Evolutionary conservation across 1,284 basidiomycete genomes (phyloP), one percentile per base, ranked within the genome.

Genomic region (Naganishia albida): DNA sequence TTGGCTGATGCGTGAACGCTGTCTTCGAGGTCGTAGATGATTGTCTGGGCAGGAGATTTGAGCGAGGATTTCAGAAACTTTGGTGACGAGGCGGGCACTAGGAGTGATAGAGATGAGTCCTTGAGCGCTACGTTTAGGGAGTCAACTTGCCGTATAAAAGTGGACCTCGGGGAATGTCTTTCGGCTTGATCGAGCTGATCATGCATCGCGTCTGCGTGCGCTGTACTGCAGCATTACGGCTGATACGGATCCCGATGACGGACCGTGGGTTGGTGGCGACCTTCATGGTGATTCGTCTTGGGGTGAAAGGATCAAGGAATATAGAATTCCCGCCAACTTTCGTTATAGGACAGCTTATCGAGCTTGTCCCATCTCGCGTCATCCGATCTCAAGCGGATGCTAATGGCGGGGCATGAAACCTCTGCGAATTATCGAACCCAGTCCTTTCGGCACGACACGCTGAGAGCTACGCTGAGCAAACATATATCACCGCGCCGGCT

Each of bases 21-120:
- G 49, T 68, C 67, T 59, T 68, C 67, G 3, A 68, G 67, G 34
- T 68, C 67, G 49, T 65, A 68, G 2, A 56, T 64, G 38, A 68
- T 26, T 6, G 64, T 65, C 13, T 64, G 46, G 4, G 64, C 60
- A 10, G 59, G 16, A 16, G 67, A 68, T 23, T 55, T 30, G 23
- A 68, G 60, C 16, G 67, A 68, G 2, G 64, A 65, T 38, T 50
- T 50, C 25, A 68, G 54, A 40, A 68, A 68, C 43, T 68, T 68
- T 13, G 49, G 23, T 25, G 67, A 68, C 2, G 67, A 68, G 3
- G 67, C 43, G 7, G 67, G 67, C 13, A 68, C 67, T 68, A 38
- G 3, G 20, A 6, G 44, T 6, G 50, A 2, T 25, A 34, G 34
- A 23, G 23, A 34, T n/a, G 51, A 25, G 15, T 10, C 18, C 39